Percentiles rank a stretch among this genome's conserved stretches.
Conservation (phyloP, 192 early-diverging fungal species). For the Rhizophagus clarus region DNA sequence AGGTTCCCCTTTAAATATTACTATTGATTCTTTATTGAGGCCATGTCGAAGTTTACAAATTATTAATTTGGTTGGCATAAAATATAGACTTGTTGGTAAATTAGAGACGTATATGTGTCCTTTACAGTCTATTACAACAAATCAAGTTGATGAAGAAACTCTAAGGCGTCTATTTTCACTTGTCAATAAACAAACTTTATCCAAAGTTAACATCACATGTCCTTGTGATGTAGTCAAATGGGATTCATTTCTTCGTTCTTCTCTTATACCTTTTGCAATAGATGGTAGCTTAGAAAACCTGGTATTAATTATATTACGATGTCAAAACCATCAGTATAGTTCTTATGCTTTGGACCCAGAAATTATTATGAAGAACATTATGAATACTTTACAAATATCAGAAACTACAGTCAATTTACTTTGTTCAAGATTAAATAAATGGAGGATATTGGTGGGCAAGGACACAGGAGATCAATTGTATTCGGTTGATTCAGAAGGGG, state of each 20-base stretch:
- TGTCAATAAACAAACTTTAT: background rate
- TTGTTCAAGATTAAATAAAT: background rate
- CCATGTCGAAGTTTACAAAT: background rate
- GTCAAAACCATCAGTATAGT: background rate
- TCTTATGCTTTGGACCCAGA: background rate
- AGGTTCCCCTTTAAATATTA: background rate
- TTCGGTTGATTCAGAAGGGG: conserved; percentile 2
- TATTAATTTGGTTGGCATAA: background rate
- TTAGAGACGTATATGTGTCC: background rate
- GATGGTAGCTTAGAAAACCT: background rate
- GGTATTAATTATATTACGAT: background rate
- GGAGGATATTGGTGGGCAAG: background rate
- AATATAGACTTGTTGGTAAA: background rate
- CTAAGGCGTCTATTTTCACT: background rate
- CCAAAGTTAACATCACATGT: background rate
- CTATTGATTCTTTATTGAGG: background rate
- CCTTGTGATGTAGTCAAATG: background rate
- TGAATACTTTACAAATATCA: conserved; percentile 3
- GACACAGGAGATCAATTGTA: background rate
- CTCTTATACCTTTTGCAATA: background rate
- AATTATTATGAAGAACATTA: conserved; percentile 6
- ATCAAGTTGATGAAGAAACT: background rate
- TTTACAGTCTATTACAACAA: background rate
- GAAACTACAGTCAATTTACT: background rate
- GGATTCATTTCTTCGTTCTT: background rate